Percentiles rank a stretch among this genome's conserved stretches.
Conservation (phyloP, 108 stramenopile genomes). For the Nitzschia palea region DNA sequence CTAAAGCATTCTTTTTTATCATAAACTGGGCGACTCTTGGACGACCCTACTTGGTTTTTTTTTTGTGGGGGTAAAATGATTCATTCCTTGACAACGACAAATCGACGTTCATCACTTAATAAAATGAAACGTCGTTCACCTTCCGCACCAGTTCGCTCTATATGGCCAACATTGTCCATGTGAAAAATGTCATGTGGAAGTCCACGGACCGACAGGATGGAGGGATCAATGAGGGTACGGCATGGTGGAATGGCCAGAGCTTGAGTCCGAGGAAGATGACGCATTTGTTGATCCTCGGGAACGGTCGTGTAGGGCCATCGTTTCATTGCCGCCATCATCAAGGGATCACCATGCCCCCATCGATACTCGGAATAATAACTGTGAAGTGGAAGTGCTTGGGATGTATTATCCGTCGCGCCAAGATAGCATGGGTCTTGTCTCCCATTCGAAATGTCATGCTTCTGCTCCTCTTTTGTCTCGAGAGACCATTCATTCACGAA, state of each 20-base stretch:
- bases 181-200: neutral
- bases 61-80: too few species aligned
- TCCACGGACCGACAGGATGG: neutral
- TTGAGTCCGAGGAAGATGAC: neutral
- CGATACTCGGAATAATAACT: slow-evolving; percentile 25
- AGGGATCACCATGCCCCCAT: slow-evolving; percentile 19
- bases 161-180: neutral
- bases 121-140: slow-evolving; percentile 5
- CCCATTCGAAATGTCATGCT: too few species aligned
- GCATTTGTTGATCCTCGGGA: neutral
- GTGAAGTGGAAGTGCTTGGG: slow-evolving; percentile 15
- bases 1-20: too few species aligned
- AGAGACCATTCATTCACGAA: too few species aligned
- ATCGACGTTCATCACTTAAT: slow-evolving; percentile 7
- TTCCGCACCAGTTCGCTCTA: neutral
- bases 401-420: too few species aligned
- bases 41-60: too few species aligned
- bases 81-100: slow-evolving; percentile 2
- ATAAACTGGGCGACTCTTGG: too few species aligned
- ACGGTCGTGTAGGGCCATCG: slow-evolving; percentile 16
- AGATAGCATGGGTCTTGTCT: too few species aligned
- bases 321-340: slow-evolving; percentile 12
- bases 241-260: neutral
- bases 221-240: neutral
- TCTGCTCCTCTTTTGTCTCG: too few species aligned